A percentile compares a stretch with the other conserved stretches of the same genome.
Evolutionary conservation across 2,329 filamentous ascomycete genomes (phyloP).

Genomic region (Mariannaea elegans): DNA sequence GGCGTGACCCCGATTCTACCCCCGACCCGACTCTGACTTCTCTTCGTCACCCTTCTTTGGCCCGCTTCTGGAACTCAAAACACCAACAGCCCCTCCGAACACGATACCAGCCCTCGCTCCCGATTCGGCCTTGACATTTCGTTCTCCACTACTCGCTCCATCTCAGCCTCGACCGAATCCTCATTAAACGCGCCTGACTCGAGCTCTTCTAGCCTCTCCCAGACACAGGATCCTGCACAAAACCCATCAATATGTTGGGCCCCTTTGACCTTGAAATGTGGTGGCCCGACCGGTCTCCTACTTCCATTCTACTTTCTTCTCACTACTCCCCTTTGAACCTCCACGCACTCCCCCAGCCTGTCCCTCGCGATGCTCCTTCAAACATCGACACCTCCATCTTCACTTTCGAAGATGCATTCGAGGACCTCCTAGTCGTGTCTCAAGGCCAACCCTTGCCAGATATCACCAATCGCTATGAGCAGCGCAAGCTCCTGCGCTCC

Average conservation of each 20-base stretch:
- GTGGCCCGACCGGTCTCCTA: conserved; percentile 30
- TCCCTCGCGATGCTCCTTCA: conserved; percentile 54
- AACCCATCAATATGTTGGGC: conserved; percentile 22
- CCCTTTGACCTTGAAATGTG: conserved; percentile 31
- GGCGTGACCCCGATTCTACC: not conserved
- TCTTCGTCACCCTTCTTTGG: conserved; percentile 20
- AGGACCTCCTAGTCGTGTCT: conserved; percentile 63
- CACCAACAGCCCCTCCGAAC: conserved; percentile 45
- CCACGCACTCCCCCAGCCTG: conserved; percentile 56
- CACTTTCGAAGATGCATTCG: conserved; percentile 66
- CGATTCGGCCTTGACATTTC: conserved; percentile 31
- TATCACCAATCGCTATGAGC: conserved; percentile 47
- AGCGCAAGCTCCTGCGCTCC: conserved; percentile 48
- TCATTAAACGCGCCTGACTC: conserved; percentile 3
- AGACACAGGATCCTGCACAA: too few relatives aligned
- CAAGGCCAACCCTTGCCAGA: conserved; percentile 53
- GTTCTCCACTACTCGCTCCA: conserved; percentile 21
- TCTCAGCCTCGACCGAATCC: conserved; percentile 27
- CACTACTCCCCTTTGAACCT: conserved; percentile 50
- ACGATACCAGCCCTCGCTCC: conserved; percentile 49
- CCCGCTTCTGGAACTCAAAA: conserved; percentile 42
- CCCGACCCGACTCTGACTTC: conserved; percentile 21
- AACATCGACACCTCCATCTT: conserved; percentile 51
- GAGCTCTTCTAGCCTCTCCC: not conserved
- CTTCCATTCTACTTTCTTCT: conserved; percentile 36